Evolutionary conservation across 257 asterid species (phyloP).

Genomic region (Galeopsis tetrahit): DNA sequence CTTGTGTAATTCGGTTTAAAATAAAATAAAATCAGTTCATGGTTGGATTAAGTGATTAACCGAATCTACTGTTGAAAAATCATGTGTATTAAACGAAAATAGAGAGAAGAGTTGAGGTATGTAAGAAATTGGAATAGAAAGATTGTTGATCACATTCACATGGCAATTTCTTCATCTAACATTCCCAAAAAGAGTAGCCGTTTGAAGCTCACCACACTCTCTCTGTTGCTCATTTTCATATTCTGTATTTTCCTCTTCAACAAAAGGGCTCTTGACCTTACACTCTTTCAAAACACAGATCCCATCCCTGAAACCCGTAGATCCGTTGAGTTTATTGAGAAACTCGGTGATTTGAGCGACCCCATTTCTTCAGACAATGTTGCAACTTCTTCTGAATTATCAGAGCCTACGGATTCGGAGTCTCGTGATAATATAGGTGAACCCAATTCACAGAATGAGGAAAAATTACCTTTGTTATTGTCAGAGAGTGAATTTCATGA

Average conservation of each 20-base stretch:
- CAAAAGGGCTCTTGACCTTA: conserved; percentile 51
- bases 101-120: no score
- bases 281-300: conserved; percentile 44
- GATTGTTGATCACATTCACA: no score
- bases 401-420: conserved; percentile 26
- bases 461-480: background rate
- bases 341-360: conserved; percentile 19
- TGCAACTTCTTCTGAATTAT: background rate
- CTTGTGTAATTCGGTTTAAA: no score
- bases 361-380: conserved; percentile 30
- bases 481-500: conserved; percentile 30
- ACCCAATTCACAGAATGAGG: conserved; percentile 19
- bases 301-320: conserved; percentile 40
- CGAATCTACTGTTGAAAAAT: no score
- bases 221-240: conserved; percentile 49
- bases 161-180: conserved; percentile 53
- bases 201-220: conserved; percentile 39
- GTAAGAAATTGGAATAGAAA: background rate
- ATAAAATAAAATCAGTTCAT: no score
- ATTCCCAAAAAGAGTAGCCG: conserved; percentile 46
- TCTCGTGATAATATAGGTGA: conserved; percentile 19
- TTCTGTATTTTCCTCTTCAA: conserved; percentile 53
- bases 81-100: no score
- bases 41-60: no score
- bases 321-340: conserved; percentile 37